Conservation (phyloP, 352 stramenopile genomes). For the Phytophthora agathidicida region DNA sequence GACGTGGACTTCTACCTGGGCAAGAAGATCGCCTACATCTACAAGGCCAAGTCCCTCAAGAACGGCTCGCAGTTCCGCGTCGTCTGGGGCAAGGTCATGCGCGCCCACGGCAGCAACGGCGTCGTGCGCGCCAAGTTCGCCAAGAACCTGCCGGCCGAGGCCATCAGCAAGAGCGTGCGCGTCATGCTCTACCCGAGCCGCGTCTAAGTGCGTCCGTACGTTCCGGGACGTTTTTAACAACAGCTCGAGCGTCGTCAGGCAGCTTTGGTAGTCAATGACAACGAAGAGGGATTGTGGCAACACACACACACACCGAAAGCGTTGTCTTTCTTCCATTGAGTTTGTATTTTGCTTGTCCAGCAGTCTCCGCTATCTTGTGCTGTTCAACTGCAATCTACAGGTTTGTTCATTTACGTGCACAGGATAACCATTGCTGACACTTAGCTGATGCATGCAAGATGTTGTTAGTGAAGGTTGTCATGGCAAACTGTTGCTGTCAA, state of each 20-base stretch:
- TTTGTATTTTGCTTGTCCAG: constrained; percentile 1
- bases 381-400: background rate
- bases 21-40: constrained; percentile 99
- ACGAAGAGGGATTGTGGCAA: constrained; percentile 59
- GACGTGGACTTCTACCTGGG: constrained; percentile 99
- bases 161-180: constrained; percentile 97
- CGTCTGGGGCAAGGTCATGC: constrained; percentile 99
- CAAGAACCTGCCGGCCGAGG: constrained; percentile 96
- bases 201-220: constrained; percentile 84
- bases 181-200: constrained; percentile 99
- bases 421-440: too few species aligned
- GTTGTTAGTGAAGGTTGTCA: too few species aligned
- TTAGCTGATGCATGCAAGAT: too few species aligned
- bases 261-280: constrained; percentile 52
- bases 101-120: constrained; percentile 98
- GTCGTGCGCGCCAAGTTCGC: constrained; percentile 99
- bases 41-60: constrained; percentile 96
- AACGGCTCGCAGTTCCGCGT: constrained; percentile 98
- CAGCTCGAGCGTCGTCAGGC: constrained; percentile 29
- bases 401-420: background rate
- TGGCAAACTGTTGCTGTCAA: too few species aligned
- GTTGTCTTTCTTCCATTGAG: constrained; percentile 18
- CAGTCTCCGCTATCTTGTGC: background rate
- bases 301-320: constrained; percentile 27
- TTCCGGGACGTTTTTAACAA: constrained; percentile 16